Base-by-base conservation (phyloP, 306 rosid species). In the Sophora flavescens region DNA sequence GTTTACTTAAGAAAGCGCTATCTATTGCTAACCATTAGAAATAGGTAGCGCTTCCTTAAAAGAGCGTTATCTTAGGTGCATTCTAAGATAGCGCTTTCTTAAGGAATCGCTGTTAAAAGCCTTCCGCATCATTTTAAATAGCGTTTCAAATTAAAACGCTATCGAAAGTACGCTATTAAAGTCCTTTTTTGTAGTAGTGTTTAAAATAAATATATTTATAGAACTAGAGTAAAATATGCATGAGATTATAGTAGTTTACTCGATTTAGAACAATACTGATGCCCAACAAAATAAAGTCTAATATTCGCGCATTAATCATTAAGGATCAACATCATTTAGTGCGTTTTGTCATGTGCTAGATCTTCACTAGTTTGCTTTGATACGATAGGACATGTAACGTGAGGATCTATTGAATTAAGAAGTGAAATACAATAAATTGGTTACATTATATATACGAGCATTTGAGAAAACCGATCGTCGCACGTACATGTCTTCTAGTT, bases 311-410 rank as follows among this genome's bases (percentile, higher is more conserved):
- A 28, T 45, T 65, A 48, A 57, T 74, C 57, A 58, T 38, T 16
- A 42, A 68, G 72, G 81, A 81, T 81, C 5, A 81, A 42, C 73
- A 36, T 68, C 44, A 50, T 39, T 61, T 61, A 45, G 32, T 69
- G 76, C 54, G 26, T 51, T 12, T 9, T n/a, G 22, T 68, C 36
- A 26, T 3, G 51, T 3, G 6, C 48, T 9, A 42, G 61, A 81
- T 68, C 51, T 22, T 58, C 3, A 4, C 11, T 32, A 61, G 38
- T 62, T 51, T 56, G 44, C 63, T 18, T 18, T 52, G 45, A 54
- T n/a, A 12, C 28, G 48, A 36, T 53, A 48, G 74, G 68, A 36
- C 63, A 42, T 61, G 48, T 5, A 64, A 32, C 18, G 26, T 59
- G 51, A 58, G 28, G 45, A n/a, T 22, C 22, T n/a, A 51, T 70